Conservation (phyloP, 495 filamentous ascomycete genomes). For the Xylaria palmicola region DNA sequence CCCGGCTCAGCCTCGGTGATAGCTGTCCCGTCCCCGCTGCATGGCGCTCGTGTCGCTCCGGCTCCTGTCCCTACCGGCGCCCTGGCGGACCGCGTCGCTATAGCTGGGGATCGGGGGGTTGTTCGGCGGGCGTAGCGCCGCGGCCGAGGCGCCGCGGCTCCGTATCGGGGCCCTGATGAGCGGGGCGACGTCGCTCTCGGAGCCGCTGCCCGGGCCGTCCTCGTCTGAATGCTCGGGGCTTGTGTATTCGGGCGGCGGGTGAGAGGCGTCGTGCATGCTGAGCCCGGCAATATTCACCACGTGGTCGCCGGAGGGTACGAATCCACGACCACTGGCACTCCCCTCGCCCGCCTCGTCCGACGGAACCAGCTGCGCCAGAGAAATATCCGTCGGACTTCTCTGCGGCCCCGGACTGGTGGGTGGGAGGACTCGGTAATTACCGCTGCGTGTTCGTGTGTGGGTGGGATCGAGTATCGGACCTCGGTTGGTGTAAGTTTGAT, state of each 20-base stretch:
- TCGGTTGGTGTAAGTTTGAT: constrained; percentile 36
- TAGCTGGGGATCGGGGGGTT: constrained; percentile 65
- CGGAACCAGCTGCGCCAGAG: constrained; percentile 72
- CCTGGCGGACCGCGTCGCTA: constrained; percentile 59
- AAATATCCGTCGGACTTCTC: constrained; percentile 94
- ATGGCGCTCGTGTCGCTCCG: constrained; percentile 33
- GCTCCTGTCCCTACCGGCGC: constrained; percentile 47
- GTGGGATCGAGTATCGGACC: constrained; percentile 36
- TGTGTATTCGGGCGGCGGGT: constrained; percentile 70
- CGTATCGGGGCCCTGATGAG: constrained; percentile 36
- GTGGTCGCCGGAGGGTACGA: constrained; percentile 31
- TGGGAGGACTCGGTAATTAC: constrained; percentile 61
- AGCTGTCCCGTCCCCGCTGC: constrained; percentile 5
- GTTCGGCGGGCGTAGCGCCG: constrained; percentile 39
- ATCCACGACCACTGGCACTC: constrained; percentile 51
- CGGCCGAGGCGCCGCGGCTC: constrained; percentile 43
- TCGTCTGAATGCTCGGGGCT: constrained; percentile 60
- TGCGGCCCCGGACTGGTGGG: constrained; percentile 87
- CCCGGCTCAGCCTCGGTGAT: no score
- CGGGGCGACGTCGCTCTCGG: constrained; percentile 41
- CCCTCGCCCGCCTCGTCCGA: constrained; percentile 76
- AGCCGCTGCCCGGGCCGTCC: constrained; percentile 54
- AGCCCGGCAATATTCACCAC: constrained; percentile 39
- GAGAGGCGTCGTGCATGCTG: constrained; percentile 35
- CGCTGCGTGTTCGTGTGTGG: constrained; percentile 56